These are phyloP conservation scores for Claviceps quebecensis DNA, from an alignment of 2,329 filamentous ascomycete species.

Conservation along the genomic window DNA sequence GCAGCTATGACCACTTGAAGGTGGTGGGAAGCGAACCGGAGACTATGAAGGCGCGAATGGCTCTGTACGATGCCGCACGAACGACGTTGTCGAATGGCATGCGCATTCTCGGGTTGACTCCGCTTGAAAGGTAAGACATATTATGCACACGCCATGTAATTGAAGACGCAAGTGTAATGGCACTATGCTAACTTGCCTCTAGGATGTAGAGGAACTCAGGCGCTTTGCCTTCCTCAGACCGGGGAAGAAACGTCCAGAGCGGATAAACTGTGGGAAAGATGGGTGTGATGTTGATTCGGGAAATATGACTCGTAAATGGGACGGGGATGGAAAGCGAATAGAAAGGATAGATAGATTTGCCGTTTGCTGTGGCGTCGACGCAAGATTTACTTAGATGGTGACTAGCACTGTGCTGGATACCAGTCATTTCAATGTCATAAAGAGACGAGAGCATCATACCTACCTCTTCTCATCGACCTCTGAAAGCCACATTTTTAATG, in stretches of 20 bases:
- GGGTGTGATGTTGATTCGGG: neutral
- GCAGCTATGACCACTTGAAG: conserved; percentile 68
- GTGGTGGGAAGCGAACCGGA: conserved; percentile 68
- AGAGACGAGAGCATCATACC: too few species aligned
- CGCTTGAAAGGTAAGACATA: conserved; percentile 43
- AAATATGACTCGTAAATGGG: neutral
- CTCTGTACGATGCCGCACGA: conserved; percentile 59
- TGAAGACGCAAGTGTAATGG: neutral
- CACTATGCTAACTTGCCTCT: neutral
- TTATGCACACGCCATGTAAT: neutral
- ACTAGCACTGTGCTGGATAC: neutral
- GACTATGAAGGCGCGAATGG: conserved; percentile 36
- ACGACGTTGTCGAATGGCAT: conserved; percentile 73
- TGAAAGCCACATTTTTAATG: too few species aligned
- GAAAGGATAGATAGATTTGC: neutral
- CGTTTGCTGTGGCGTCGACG: neutral
- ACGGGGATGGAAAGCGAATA: neutral
- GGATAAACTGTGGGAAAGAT: too few species aligned
- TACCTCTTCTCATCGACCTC: too few species aligned
- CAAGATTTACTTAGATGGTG: neutral
- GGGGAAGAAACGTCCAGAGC: neutral
- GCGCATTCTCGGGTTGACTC: conserved; percentile 62
- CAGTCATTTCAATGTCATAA: neutral
- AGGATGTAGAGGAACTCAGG: conserved; percentile 3
- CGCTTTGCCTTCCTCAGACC: neutral